Base-by-base conservation (phyloP, 305 asterid species). In the Striga hermonthica region DNA sequence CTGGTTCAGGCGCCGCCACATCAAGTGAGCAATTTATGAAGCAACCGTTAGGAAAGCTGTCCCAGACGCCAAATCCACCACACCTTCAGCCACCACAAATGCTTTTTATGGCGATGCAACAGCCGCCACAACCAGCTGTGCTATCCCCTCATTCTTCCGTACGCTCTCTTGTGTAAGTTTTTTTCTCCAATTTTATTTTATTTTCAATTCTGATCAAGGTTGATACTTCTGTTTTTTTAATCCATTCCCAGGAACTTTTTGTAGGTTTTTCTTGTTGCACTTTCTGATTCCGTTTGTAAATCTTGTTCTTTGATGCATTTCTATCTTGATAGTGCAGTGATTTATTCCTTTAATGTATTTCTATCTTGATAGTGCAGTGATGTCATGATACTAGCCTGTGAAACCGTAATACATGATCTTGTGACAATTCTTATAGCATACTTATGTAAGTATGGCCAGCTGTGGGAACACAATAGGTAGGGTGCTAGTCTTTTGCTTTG, bases 131-230 rank as follows among this genome's bases (percentile, higher is more conserved):
- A 69, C 58, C 69, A 48, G 67, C 76, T 15, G 73, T 34, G 44
- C 72, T 84, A 15, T 76, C 87, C 12, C 54, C 76, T 76, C 80
- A 77, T 72, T 81, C 84, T 75, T 57, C 83, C 61, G 47, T 79
- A 16, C 84, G 86, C 55, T 77, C 95, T 66, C 41, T 68, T 52
- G 6, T 75, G 97, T 90, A 76, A 81, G 83, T 80, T 35, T 48
- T 48, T 62, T 63, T 68, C 54, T 62, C 50, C 78, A 14, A 65
- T 68, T 57, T 12, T 6, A 6, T 31, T 35, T 60, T n/a, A 15
- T 16, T 60, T 49, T 70, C 48, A 31, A 34, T 61, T 52, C 9
- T 41, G 3, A 9, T 47, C 9, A 45, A 61, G 57, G 56, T 13
- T 64, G 15, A 13, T 64, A 5, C 10, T 65, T 68, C 47, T 6